Conservation (phyloP, 805 yeast genomes). For the Metschnikowia peoriensis region DNA sequence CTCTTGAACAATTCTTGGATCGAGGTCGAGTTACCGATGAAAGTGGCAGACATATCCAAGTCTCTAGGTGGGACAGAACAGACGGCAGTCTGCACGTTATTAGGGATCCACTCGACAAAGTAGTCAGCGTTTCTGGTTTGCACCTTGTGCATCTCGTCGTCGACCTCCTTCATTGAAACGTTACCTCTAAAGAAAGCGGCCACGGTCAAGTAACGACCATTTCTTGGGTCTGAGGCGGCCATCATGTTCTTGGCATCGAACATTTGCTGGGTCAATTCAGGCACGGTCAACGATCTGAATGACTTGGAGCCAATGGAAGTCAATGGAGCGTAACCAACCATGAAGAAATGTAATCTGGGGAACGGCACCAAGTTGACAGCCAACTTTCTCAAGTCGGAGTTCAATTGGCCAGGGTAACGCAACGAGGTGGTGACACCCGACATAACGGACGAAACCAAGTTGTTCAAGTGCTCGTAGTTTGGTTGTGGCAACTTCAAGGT, state of each 20-base stretch:
- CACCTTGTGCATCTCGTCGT: constrained; percentile 85
- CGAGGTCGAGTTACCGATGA: constrained; percentile 90
- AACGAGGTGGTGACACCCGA: constrained; percentile 92
- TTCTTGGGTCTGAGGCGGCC: constrained; percentile 92
- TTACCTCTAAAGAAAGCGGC: constrained; percentile 95
- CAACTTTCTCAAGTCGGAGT: constrained; percentile 86
- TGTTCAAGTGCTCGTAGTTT: constrained; percentile 73
- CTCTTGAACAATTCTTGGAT: constrained; percentile 89
- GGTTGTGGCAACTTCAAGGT: constrained; percentile 83
- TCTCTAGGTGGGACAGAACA: constrained; percentile 88
- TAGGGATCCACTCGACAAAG: constrained; percentile 96
- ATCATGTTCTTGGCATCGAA: constrained; percentile 91
- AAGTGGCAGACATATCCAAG: constrained; percentile 86
- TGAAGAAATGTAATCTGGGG: constrained; percentile 93
- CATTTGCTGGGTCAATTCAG: constrained; percentile 91
- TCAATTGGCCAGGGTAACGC: constrained; percentile 93
- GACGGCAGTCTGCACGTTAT: constrained; percentile 90
- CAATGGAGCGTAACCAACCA: constrained; percentile 93
- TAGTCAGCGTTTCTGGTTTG: constrained; percentile 78
- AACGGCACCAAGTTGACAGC: constrained; percentile 94
- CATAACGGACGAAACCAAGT: constrained; percentile 86
- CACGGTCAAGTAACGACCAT: constrained; percentile 88
- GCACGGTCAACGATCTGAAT: constrained; percentile 81
- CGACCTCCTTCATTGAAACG: constrained; percentile 89
- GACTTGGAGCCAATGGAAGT: constrained; percentile 77